Conservation (phyloP, 129 eudicot species). For the Gnaphalium uliginosum region DNA sequence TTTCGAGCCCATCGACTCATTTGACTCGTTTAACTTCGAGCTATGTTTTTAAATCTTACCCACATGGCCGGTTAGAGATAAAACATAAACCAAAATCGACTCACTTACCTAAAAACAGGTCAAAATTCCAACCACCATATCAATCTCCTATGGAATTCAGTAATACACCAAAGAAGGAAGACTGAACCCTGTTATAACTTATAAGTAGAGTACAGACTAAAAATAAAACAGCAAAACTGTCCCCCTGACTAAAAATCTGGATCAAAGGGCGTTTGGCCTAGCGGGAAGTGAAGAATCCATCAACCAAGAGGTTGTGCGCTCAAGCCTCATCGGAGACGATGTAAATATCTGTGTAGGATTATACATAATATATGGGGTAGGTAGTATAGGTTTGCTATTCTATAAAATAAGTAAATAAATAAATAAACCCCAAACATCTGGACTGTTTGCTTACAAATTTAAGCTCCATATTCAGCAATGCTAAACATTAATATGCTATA, state of each 20-base stretch:
- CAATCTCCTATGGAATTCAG: constrained; percentile 8
- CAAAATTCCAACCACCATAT: background rate
- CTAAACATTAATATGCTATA: background rate
- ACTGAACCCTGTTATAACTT: background rate
- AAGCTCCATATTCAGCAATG: constrained; percentile 14
- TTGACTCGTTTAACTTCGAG: background rate
- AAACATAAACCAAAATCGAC: background rate
- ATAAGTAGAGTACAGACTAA: background rate
- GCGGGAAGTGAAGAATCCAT: background rate
- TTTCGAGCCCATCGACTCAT: background rate
- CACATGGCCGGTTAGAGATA: background rate
- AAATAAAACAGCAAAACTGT: background rate
- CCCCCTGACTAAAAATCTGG: background rate
- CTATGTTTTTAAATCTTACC: background rate
- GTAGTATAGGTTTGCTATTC: background rate
- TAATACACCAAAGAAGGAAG: constrained; percentile 14
- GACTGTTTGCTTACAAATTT: constrained; percentile 6
- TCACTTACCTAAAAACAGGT: background rate
- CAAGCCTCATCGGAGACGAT: background rate
- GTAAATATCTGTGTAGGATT: background rate
- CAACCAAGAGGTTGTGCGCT: background rate
- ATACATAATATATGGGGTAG: background rate
- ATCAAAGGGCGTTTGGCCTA: background rate
- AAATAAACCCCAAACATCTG: background rate
- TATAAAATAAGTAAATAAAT: too few species aligned